Base-by-base conservation (phyloP, 1,139 yeast genomes). In the Chernovozyma aurita region DNA sequence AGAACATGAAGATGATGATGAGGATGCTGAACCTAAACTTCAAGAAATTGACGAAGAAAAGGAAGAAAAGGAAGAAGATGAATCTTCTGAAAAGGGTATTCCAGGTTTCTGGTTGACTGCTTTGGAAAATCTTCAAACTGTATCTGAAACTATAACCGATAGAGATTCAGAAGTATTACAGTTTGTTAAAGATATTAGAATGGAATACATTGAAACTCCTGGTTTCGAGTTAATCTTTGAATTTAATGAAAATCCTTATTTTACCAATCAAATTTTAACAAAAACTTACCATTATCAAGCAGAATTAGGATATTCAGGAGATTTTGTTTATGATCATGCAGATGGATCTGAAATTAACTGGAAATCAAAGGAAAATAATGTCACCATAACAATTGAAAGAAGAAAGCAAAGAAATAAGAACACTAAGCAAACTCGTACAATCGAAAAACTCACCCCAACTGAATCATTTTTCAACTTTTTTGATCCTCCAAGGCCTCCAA, bases 81-180 rank as follows among this genome's bases (percentile, higher is more conserved):
- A 64, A 15, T 74, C 63, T 6, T 73, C 61, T 12, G 74, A 63
- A 6, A 69, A 69, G 46, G 99, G 99, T 48, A 78, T 92, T 50
- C 97, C 98, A 37, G 80, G 85, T 39, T 92, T 92, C 72, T 92
- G 99, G 99, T 73, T 90, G 53, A 92, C 97, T 17, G 95, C 97
- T 7, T 70, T 92, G 63, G 94, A 85, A 61, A 92, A 90, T 65
- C 70, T 92, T 50, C 78, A 82, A 20, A 80, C 87, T 25, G 78
- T 90, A 30, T 76, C 90, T 24, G 95, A 88, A 47, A 80, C 88
- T 46, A 85, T 94, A 51, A 79, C 94, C 32, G 97, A 88, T 42
- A 78, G 95, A 52, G 99, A 92, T 60, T 77, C 85, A 38, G 96
- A 85, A 55, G 94, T 90, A 12, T 74, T 92, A 49, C 73, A 75